phyloP scores from a whole-genome alignment of 257 asterid species.

The Nicotiana tomentosiformis region DNA sequence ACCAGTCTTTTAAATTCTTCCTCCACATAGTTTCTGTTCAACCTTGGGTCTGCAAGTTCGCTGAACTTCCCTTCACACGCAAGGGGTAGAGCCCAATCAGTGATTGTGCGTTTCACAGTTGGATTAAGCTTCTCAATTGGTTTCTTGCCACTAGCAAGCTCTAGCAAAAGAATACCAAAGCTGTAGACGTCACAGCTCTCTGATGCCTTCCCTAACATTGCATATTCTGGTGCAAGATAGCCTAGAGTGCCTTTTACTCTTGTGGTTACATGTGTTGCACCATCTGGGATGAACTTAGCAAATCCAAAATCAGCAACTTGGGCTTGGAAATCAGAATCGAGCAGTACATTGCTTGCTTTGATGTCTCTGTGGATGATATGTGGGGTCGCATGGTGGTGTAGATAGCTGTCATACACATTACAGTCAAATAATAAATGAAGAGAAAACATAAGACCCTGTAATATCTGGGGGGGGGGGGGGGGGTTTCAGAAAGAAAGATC shows the following conservation, averaged over 20 bases:
- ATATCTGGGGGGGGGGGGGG: background rate
- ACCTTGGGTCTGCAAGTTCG: constrained; percentile 63
- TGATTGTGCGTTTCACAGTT: constrained; percentile 46
- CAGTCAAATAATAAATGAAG: background rate
- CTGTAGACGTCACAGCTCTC: constrained; percentile 91
- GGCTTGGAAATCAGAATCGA: constrained; percentile 69
- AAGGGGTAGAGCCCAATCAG: constrained; percentile 81
- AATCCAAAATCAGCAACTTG: constrained; percentile 90
- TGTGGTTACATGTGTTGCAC: constrained; percentile 85
- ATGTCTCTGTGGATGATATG: constrained; percentile 82
- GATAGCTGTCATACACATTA: constrained; percentile 43
- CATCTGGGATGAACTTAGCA: constrained; percentile 82
- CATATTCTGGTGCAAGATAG: constrained; percentile 87
- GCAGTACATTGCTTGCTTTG: constrained; percentile 83
- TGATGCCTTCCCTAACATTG: constrained; percentile 83
- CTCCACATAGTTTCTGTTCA: constrained; percentile 52
- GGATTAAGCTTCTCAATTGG: constrained; percentile 61
- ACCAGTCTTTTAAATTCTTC: constrained; percentile 81
- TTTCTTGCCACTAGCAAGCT: constrained; percentile 87
- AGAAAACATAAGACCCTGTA: background rate
- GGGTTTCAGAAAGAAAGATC: background rate
- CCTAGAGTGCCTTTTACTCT: constrained; percentile 86
- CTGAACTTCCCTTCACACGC: constrained; percentile 51
- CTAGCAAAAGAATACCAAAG: constrained; percentile 87
- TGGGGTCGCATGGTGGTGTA: constrained; percentile 81